Percentiles rank a stretch among this genome's conserved stretches.
These are phyloP conservation scores for Dothideomycetes sp. DNA, from an alignment of 2,329 filamentous ascomycete genomes.

Conservation along the genomic window DNA sequence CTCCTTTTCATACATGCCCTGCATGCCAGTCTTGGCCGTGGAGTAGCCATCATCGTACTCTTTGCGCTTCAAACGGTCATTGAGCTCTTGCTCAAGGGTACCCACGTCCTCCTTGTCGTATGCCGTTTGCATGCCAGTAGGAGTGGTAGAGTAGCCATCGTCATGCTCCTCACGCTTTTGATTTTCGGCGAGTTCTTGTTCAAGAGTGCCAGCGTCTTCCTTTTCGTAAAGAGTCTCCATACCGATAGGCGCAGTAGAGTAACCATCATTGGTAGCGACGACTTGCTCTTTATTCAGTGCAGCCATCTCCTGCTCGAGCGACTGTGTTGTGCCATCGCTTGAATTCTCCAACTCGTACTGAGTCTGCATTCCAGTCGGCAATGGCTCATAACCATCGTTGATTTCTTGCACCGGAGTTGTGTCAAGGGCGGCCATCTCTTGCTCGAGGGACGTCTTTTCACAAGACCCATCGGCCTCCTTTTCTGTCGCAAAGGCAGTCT, in stretches of 20 bases:
- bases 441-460: slow-evolving; percentile 10
- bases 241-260: slow-evolving; percentile 8
- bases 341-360: slow-evolving; percentile 34
- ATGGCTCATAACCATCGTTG: slow-evolving; percentile 6
- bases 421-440: slow-evolving; percentile 9
- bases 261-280: slow-evolving; percentile 1
- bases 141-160: slow-evolving; percentile 2
- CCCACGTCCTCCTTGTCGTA: slow-evolving; percentile 6
- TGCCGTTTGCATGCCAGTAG: slow-evolving; percentile 7
- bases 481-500: slow-evolving; percentile 4
- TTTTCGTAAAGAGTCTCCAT: slow-evolving; percentile 9
- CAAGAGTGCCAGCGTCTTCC: slow-evolving; percentile 5
- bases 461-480: slow-evolving; percentile 3
- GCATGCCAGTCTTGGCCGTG: slow-evolving; percentile 31
- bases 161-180: background rate
- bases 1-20: slow-evolving; percentile 38
- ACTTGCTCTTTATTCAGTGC: background rate
- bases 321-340: background rate
- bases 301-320: slow-evolving; percentile 11
- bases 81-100: slow-evolving; percentile 7
- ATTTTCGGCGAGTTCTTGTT: slow-evolving; percentile 6
- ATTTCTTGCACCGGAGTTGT: background rate
- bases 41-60: slow-evolving; percentile 3
- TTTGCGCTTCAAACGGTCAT: background rate
- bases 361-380: slow-evolving; percentile 37